phyloP scores from a whole-genome alignment of 208 protist species.

The Trypanosoma mega region DNA sequence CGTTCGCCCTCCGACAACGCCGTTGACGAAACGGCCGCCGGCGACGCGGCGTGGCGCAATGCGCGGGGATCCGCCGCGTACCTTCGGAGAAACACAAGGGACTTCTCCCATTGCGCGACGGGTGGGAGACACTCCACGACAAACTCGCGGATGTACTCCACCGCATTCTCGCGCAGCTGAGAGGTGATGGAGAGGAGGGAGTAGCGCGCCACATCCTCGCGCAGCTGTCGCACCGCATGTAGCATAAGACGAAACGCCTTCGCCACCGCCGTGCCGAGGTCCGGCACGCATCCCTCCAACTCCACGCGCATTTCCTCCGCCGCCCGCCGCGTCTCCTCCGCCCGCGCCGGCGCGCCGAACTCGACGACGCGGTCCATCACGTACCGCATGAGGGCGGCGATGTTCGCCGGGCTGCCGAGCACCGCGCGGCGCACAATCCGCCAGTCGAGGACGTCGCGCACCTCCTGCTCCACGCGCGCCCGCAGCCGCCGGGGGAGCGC shows the following conservation, averaged over 20 bases:
- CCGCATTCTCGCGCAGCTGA: conserved; percentile 59
- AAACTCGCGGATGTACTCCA: conserved; percentile 74
- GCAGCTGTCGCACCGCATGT: conserved; percentile 51
- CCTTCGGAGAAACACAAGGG: conserved; percentile 54
- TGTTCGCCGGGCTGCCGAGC: conserved; percentile 37
- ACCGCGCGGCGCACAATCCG: conserved; percentile 44
- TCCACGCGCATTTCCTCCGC: conserved; percentile 37
- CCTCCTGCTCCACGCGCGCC: conserved; percentile 56
- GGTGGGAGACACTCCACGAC: conserved; percentile 50
- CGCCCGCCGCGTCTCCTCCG: conserved; percentile 35
- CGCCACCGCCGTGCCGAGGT: conserved; percentile 62
- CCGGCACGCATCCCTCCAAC: conserved; percentile 44
- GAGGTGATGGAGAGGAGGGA: conserved; percentile 56
- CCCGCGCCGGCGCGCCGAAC: conserved; percentile 61
- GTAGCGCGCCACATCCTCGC: conserved; percentile 64
- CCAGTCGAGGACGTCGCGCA: conserved; percentile 80
- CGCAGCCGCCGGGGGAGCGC: conserved; percentile 67
- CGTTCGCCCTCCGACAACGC: conserved; percentile 42
- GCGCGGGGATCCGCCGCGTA: conserved; percentile 44
- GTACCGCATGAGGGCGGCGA: conserved; percentile 59
- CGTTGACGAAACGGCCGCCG: conserved; percentile 33
- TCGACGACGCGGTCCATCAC: conserved; percentile 62
- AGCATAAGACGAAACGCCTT: conserved; percentile 71
- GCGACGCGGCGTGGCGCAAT: conserved; percentile 35
- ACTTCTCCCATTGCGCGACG: conserved; percentile 51